Evolutionary conservation across 129 eudicot genomes (phyloP).

Genomic region (Flaveria ramosissima): DNA sequence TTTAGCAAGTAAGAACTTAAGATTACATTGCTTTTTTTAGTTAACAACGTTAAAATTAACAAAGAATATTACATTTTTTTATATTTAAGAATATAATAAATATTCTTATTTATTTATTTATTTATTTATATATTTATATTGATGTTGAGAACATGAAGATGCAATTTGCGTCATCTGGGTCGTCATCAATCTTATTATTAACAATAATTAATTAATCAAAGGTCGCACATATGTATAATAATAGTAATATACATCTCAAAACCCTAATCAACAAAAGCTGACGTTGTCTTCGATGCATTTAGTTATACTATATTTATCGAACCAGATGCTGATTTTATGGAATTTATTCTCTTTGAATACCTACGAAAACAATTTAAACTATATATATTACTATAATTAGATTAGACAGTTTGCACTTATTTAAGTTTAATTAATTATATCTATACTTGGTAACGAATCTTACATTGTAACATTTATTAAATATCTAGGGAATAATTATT

Average conservation of each 20-base stretch:
- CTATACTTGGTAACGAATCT: conserved; percentile 26
- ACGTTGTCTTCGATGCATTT: conserved; percentile 15
- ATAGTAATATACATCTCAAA: conserved; percentile 14
- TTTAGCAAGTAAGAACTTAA: too few species aligned
- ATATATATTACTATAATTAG: conserved; percentile 20
- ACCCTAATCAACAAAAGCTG: conserved; percentile 22
- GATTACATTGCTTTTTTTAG: too few species aligned
- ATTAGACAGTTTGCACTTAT: conserved; percentile 21
- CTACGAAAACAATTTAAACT: conserved; percentile 36
- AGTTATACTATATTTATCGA: background rate
- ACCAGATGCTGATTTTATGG: conserved; percentile 38
- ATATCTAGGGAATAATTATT: conserved; percentile 28
- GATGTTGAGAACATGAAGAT: background rate
- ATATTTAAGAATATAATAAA: background rate
- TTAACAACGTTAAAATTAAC: too few species aligned
- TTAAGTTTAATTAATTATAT: background rate
- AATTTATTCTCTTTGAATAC: conserved; percentile 36
- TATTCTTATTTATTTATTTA: background rate
- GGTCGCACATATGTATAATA: background rate
- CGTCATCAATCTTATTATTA: conserved; percentile 25
- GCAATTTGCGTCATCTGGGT: conserved; percentile 28
- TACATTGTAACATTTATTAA: background rate
- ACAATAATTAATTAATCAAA: background rate
- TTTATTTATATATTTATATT: background rate
- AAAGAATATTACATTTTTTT: background rate